Evolutionary conservation across 78 protist species (phyloP), one percentile per base, ranked within the genome.

Genomic region (Chrysochromulina parva): DNA sequence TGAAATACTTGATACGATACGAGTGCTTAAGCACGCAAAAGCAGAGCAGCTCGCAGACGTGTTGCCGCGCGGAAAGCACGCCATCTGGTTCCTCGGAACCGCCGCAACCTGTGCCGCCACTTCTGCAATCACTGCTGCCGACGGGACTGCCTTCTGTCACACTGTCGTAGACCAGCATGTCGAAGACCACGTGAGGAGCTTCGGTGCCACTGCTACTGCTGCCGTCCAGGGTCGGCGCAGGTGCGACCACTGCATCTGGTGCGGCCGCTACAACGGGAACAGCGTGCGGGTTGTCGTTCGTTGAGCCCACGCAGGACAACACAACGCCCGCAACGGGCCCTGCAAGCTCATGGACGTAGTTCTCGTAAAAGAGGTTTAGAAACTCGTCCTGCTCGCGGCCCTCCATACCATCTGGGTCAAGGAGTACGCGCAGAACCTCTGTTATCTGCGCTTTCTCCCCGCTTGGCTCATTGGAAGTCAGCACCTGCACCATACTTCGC

Each of bases 341-440:
- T 16, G 88, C 95, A 14, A 93, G 88, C 81, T 69, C 53, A 54
- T 53, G 47, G n/a, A 93, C 54, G n/a, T 93, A 86, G 47, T 92
- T 81, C n/a, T 85, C 91, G 92, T 95, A 95, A 89, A 95, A 93
- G n/a, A 92, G 50, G 87, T 88, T 89, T 62, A 95, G 93, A 85
- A 95, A 94, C 13, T 89, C 93, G 62, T 91, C 95, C 28, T 78
- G 50, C 95, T 94, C 66, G 48, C 55, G 65, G 11, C 82, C 38
- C 60, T 53, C 62, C 91, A n/a, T 74, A 17, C 48, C 24, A 55
- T 82, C 88, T 4, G 88, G 88, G 28, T 88, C 91, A 24, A 88
- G 67, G 7, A 87, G 62, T 7, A 57, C 73, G 13, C 90, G 60
- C 10, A 90, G 80, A 20, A 91, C 88, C 50, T 91, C 93, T 2